Percentiles rank a stretch among this genome's conserved stretches.
phyloP scores from a whole-genome alignment of 2,329 filamentous ascomycete species.

The Fusarium drepaniforme region DNA sequence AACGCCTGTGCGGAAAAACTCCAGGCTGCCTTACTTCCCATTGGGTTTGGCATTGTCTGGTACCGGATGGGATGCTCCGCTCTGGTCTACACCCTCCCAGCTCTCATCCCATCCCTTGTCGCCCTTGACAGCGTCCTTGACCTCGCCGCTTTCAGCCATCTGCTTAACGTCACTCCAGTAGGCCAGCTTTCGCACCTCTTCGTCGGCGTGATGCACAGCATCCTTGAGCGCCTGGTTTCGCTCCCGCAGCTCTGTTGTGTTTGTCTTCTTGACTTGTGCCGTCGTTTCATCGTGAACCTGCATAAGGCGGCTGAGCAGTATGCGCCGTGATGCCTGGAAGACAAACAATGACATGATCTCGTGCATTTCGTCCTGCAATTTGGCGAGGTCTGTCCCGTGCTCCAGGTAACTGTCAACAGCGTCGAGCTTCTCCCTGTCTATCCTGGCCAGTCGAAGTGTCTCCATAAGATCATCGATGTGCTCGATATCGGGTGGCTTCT shows the following conservation, averaged over 20 bases:
- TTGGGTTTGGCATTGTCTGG: slow-evolving; percentile 33
- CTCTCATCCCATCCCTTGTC: slow-evolving; percentile 52
- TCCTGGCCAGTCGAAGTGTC: slow-evolving; percentile 75
- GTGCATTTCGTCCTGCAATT: slow-evolving; percentile 82
- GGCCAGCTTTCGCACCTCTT: slow-evolving; percentile 83
- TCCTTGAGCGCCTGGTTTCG: slow-evolving; percentile 77
- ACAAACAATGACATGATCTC: slow-evolving; percentile 89
- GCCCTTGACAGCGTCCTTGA: slow-evolving; percentile 57
- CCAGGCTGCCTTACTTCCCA: slow-evolving; percentile 33
- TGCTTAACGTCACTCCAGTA: slow-evolving; percentile 89
- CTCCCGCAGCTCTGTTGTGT: slow-evolving; percentile 47
- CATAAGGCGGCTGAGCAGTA: slow-evolving; percentile 79
- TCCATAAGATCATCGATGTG: slow-evolving; percentile 78
- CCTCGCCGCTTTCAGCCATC: slow-evolving; percentile 68
- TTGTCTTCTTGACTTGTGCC: slow-evolving; percentile 53
- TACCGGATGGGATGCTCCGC: slow-evolving; percentile 58
- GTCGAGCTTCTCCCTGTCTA: slow-evolving; percentile 93
- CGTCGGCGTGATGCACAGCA: slow-evolving; percentile 81
- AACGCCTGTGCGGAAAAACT: slow-evolving; percentile 4
- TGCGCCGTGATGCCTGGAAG: slow-evolving; percentile 87
- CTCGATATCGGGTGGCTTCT: slow-evolving; percentile 69
- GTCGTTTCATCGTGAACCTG: slow-evolving; percentile 63
- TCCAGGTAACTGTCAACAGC: slow-evolving; percentile 85
- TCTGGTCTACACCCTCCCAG: slow-evolving; percentile 67
- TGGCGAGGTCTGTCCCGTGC: slow-evolving; percentile 80